Percentiles rank a stretch among this genome's conserved stretches.
Conservation (phyloP, 495 filamentous ascomycete genomes). For the Penicillium antarcticum region DNA sequence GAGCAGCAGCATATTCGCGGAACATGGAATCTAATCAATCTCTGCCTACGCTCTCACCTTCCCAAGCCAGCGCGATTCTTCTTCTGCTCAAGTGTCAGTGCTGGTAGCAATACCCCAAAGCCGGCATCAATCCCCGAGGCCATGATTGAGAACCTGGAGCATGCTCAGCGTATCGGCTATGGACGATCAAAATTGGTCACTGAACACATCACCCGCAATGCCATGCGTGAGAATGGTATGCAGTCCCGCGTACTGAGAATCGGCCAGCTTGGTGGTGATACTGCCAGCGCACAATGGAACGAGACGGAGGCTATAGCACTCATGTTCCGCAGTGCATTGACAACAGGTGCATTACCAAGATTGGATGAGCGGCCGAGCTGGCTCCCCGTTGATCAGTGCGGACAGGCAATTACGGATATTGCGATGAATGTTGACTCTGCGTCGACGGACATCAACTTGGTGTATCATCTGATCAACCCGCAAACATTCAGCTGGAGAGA, state of each 20-base stretch:
- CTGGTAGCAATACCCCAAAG: slow-evolving; percentile 32
- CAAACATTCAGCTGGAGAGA: slow-evolving; percentile 49
- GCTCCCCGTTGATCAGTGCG: slow-evolving; percentile 41
- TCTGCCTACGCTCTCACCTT: slow-evolving; percentile 44
- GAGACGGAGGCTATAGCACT: slow-evolving; percentile 60
- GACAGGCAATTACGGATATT: slow-evolving; percentile 26
- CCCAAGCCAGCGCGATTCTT: slow-evolving; percentile 37
- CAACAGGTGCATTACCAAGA: slow-evolving; percentile 50
- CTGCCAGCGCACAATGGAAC: slow-evolving; percentile 57
- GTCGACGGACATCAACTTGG: slow-evolving; percentile 20
- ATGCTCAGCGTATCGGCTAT: slow-evolving; percentile 56
- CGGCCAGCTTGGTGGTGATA: slow-evolving; percentile 64
- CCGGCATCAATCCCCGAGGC: slow-evolving; percentile 44
- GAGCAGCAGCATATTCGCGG: slow-evolving; percentile 56
- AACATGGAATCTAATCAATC: slow-evolving; percentile 55
- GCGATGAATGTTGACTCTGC: background rate
- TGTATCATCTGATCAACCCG: slow-evolving; percentile 53
- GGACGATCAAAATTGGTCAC: slow-evolving; percentile 62
- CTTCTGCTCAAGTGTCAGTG: slow-evolving; percentile 62
- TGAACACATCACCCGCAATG: slow-evolving; percentile 48
- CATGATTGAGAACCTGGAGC: slow-evolving; percentile 41
- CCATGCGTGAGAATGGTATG: slow-evolving; percentile 36
- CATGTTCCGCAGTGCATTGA: slow-evolving; percentile 50
- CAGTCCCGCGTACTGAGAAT: slow-evolving; percentile 47
- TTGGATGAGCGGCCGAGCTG: slow-evolving; percentile 53